These are phyloP conservation scores for Phytophthora sansomeana DNA, from an alignment of 352 stramenopile species.

Conservation along the genomic window DNA sequence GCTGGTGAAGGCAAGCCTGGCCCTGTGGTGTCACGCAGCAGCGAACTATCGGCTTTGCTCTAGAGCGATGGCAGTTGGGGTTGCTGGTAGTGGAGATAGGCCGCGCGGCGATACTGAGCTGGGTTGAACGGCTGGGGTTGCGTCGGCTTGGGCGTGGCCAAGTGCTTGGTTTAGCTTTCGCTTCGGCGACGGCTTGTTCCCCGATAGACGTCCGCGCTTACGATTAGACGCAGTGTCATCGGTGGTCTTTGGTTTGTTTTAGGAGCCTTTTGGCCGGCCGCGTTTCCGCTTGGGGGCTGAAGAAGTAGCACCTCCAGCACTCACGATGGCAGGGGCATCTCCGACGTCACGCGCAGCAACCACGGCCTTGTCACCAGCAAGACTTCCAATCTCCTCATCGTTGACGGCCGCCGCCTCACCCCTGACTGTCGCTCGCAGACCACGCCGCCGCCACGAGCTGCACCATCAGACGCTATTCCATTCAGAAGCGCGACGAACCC, in stretches of 20 bases:
- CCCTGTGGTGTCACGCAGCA: not conserved
- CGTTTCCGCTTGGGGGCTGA: not conserved
- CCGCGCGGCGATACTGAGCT: not conserved
- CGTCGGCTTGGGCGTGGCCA: not conserved
- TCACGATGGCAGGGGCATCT: not conserved
- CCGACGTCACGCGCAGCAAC: not conserved
- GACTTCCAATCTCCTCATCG: not conserved
- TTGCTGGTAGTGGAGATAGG: not conserved
- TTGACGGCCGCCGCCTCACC: too few species aligned
- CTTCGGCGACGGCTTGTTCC: not conserved
- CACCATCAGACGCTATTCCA: too few species aligned
- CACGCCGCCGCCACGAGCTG: too few species aligned
- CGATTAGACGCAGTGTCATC: not conserved
- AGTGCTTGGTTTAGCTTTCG: not conserved
- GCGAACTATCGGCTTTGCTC: too few species aligned
- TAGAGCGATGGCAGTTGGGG: not conserved
- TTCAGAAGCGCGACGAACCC: too few species aligned
- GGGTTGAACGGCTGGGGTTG: not conserved
- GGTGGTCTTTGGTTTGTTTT: constrained; percentile 1
- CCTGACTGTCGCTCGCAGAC: too few species aligned
- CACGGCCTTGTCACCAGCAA: not conserved
- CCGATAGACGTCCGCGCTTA: not conserved
- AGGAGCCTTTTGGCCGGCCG: not conserved
- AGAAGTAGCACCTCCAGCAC: not conserved
- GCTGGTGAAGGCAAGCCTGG: not conserved